Evolutionary conservation across 768 basidiomycete genomes (phyloP), one percentile per base, ranked within the genome.

Genomic region (Clitopilus hobsonii): DNA sequence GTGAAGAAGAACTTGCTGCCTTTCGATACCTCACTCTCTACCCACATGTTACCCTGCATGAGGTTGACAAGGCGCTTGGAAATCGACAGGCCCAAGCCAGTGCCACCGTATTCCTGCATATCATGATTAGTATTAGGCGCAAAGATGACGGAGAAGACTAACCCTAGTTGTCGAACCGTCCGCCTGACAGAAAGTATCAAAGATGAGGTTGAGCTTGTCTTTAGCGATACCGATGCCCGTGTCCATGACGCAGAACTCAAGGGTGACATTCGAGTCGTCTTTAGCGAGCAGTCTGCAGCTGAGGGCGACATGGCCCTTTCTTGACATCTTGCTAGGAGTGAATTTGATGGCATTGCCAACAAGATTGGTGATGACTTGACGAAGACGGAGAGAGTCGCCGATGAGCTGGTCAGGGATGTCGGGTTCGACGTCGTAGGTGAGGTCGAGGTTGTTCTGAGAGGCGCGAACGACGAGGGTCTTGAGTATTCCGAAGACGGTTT

Each of bases 1-100:
- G 94, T 95, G 78, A 98, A 98, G 83, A 90, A 96, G 82, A 98
- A 96, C 70, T 86, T 88, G 74, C 86, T 91, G 24, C 97, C 97
- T 62, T 91, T 89, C 47, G 89, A 81, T 56, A 96, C 91, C 68
- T 96, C 94, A 58, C 88, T 90, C 72, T 97, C 92, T 20, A 99
- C 97, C 97, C 97, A 99, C 80, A 99, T 91, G 64, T 96, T 92
- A 47, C 97, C 97, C 62, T 92, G 86, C 97, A 99, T 99, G 62
- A 99, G 87, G 49, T 86, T 88, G 16, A 98, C 96, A 22, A 99
- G 85, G 1, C 95, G 89, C 67, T 98, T 98, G 45, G 96, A 98
- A 64, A 99, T 98, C 8, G 95, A 98, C 45, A 98, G 78, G 11
- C 96, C 96, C 2, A 99, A 79, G 64, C 96, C 96, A 0, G 96